A percentile compares a stretch with the other conserved stretches of the same genome.
Conservation (phyloP, 768 basidiomycete genomes). For the Lactarius indigo region DNA sequence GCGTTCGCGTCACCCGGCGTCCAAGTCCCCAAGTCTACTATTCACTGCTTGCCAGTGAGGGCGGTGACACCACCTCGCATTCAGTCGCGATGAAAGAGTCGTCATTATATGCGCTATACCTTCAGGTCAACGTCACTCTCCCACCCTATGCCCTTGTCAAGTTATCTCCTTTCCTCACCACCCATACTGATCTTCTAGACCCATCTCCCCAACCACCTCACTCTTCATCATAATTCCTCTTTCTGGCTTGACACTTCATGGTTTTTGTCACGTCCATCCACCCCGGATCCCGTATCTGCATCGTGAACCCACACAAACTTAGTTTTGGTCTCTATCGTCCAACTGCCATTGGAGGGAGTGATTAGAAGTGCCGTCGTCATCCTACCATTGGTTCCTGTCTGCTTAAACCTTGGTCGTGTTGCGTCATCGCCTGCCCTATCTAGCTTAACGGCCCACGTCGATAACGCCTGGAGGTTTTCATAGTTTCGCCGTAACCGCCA, state of each 20-base stretch:
- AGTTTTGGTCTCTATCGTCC: conserved; percentile 16
- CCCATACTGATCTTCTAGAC: conserved; percentile 4
- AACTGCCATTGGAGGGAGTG: conserved; percentile 7
- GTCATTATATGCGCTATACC: not conserved
- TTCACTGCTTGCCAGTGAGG: not conserved
- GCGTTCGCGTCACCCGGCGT: not conserved
- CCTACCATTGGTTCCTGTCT: conserved; percentile 13
- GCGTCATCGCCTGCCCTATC: conserved; percentile 23
- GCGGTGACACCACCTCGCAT: not conserved
- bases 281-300: conserved; percentile 8
- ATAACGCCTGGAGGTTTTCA: conserved; percentile 18
- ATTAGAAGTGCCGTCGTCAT: conserved; percentile 10
- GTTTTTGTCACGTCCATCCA: conserved; percentile 3
- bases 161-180: not conserved
- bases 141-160: not conserved
- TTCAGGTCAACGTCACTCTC: not conserved
- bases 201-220: not conserved
- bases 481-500: conserved; percentile 1
- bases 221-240: not conserved
- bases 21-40: not conserved
- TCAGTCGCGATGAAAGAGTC: not conserved
- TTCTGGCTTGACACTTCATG: not conserved
- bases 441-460: conserved; percentile 8
- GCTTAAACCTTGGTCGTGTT: conserved; percentile 11
- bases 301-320: conserved; percentile 11